A percentile compares a stretch with the other conserved stretches of the same genome.
These are phyloP conservation scores for Pseudogymnoascus sp. DNA, from an alignment of 2,329 filamentous ascomycete genomes.

Conservation along the genomic window DNA sequence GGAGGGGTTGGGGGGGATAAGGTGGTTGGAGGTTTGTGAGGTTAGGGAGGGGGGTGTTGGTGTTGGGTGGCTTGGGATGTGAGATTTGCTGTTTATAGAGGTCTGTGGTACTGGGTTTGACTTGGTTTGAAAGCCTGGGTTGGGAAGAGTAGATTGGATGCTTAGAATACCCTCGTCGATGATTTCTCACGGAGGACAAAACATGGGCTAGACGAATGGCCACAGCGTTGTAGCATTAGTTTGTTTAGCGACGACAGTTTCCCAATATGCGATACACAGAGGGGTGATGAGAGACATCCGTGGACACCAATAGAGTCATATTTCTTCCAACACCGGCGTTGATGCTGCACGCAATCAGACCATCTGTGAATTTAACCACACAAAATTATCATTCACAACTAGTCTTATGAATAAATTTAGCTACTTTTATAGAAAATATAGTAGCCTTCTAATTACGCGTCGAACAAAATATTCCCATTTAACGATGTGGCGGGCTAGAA, in stretches of 20 bases:
- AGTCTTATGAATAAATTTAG: background rate
- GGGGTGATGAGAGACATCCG: background rate
- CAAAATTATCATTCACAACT: background rate
- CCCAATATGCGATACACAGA: background rate
- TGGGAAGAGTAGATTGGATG: background rate
- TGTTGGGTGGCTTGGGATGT: background rate
- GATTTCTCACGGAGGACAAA: background rate
- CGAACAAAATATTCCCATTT: background rate
- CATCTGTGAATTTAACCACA: background rate
- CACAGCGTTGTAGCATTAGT: background rate
- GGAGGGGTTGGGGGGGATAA: conserved; percentile 27
- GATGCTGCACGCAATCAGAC: too few relatives aligned
- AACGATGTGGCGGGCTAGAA: background rate
- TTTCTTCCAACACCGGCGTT: background rate
- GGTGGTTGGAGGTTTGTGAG: conserved; percentile 27
- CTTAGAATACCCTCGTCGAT: background rate
- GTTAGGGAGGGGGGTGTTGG: background rate
- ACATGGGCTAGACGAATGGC: background rate
- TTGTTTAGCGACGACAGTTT: background rate
- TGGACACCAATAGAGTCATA: background rate
- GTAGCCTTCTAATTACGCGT: background rate
- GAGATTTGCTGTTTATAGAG: background rate
- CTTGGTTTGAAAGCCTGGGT: background rate
- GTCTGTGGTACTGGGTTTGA: background rate
- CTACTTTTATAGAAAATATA: background rate